Evolutionary conservation across 345 rosid species (phyloP).

Genomic region (Salix arbutifolia): DNA sequence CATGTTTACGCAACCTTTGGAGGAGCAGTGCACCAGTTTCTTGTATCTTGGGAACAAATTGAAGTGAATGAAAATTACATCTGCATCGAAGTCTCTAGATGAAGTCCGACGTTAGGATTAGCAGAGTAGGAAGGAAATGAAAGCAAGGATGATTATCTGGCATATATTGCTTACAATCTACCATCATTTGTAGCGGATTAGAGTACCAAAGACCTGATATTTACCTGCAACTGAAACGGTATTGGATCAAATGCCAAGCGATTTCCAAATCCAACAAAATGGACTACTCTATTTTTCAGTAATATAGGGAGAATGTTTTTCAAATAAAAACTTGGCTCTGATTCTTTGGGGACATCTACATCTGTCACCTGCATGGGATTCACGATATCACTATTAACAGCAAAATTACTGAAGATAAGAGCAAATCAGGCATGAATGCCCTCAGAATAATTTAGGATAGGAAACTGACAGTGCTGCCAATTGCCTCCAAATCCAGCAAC

Average conservation of each 20-base stretch:
- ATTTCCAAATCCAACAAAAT: conserved; percentile 88
- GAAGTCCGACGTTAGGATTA: conserved; percentile 40
- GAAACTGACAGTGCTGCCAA: conserved; percentile 80
- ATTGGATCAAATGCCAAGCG: conserved; percentile 95
- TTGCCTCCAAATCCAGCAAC: conserved; percentile 82
- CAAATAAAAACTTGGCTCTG: conserved; percentile 78
- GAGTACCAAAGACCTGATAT: conserved; percentile 14
- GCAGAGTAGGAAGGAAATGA: conserved; percentile 9
- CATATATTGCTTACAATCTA: not conserved
- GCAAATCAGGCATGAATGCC: not conserved
- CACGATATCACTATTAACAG: not conserved
- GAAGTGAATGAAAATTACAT: conserved; percentile 88
- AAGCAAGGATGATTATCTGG: conserved; percentile 14
- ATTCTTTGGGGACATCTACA: conserved; percentile 65
- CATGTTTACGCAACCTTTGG: conserved; percentile 54
- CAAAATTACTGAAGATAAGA: not conserved
- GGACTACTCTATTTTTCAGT: conserved; percentile 65
- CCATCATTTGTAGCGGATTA: conserved; percentile 2
- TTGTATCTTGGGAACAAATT: conserved; percentile 78
- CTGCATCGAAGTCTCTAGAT: conserved; percentile 96
- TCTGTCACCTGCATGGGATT: conserved; percentile 58
- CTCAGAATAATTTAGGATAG: not conserved
- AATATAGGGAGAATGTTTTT: conserved; percentile 81
- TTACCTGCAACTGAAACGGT: conserved; percentile 85
- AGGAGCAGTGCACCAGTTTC: conserved; percentile 75